These are phyloP conservation scores for Aspergillus nidulans DNA, from an alignment of 495 filamentous ascomycete species.

Conservation along the genomic window DNA sequence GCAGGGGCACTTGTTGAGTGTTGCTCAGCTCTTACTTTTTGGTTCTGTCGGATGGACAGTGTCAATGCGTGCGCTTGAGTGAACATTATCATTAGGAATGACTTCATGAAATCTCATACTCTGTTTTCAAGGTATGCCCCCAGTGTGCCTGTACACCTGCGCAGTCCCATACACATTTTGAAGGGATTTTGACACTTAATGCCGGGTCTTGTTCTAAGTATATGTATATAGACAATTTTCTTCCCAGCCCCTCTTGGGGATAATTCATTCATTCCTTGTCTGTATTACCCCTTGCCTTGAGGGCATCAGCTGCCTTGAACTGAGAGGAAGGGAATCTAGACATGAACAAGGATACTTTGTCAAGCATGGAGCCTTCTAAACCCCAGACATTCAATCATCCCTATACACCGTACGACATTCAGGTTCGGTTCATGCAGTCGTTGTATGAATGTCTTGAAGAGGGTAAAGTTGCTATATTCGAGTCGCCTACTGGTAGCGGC, in stretches of 20 bases:
- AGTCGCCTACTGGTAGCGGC: slow-evolving; percentile 76
- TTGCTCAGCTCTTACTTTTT: neutral
- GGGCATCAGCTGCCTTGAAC: neutral
- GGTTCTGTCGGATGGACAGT: neutral
- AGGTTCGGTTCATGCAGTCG: slow-evolving; percentile 83
- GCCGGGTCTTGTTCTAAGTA: neutral
- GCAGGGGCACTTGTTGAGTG: neutral
- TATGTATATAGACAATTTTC: neutral
- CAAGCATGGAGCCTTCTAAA: slow-evolving; percentile 20
- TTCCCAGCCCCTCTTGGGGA: neutral
- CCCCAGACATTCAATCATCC: slow-evolving; percentile 84
- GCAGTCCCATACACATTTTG: neutral
- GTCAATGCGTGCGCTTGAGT: too few species aligned
- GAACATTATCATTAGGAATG: neutral
- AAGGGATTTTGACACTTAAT: neutral
- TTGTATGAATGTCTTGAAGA: slow-evolving; percentile 78
- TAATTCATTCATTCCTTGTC: neutral
- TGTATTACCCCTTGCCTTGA: neutral
- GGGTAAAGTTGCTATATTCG: slow-evolving; percentile 82
- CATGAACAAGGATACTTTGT: neutral
- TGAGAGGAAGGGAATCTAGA: neutral
- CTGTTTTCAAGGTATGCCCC: neutral
- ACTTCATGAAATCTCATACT: neutral
- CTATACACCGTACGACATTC: slow-evolving; percentile 85
- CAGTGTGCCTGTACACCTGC: neutral